These are phyloP conservation scores for Chamaecyparis obtusa DNA, from an alignment of 75 land plant species.

Conservation along the genomic window DNA sequence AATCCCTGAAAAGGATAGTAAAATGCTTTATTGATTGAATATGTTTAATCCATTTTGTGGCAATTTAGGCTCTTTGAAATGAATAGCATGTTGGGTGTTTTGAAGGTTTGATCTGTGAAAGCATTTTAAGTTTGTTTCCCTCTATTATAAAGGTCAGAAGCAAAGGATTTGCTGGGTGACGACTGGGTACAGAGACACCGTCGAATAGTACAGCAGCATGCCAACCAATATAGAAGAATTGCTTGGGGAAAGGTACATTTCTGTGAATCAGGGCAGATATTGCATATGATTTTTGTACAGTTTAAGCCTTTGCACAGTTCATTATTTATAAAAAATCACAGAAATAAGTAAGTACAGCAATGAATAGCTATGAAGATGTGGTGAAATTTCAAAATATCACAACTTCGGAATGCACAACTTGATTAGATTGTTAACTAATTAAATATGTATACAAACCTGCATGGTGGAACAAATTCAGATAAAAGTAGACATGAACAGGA, in stretches of 20 bases:
- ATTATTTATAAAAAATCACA: neutral
- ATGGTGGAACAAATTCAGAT: neutral
- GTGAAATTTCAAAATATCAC: neutral
- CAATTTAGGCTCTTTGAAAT: neutral
- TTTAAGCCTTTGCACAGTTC: neutral
- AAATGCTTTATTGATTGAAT: neutral
- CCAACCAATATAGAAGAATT: conserved; percentile 78
- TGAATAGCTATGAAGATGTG: neutral
- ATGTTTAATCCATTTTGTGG: neutral
- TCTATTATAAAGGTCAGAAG: conserved; percentile 75
- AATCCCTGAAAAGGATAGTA: neutral
- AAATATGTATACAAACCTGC: neutral
- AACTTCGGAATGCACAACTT: neutral
- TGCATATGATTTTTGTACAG: neutral
- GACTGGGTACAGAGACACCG: conserved; percentile 97
- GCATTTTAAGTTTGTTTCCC: conserved; percentile 5
- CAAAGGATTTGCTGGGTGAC: conserved; percentile 92
- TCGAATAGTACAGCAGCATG: conserved; percentile 96
- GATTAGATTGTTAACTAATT: neutral
- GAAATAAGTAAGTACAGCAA: conserved; percentile 2
- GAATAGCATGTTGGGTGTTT: no score
- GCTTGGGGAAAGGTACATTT: conserved; percentile 76
- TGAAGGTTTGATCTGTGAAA: no score
- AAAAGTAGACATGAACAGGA: neutral
- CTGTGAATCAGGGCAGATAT: neutral